Base-by-base conservation (phyloP, 2,329 filamentous ascomycete species). In the Fusarium sambucinum region DNA sequence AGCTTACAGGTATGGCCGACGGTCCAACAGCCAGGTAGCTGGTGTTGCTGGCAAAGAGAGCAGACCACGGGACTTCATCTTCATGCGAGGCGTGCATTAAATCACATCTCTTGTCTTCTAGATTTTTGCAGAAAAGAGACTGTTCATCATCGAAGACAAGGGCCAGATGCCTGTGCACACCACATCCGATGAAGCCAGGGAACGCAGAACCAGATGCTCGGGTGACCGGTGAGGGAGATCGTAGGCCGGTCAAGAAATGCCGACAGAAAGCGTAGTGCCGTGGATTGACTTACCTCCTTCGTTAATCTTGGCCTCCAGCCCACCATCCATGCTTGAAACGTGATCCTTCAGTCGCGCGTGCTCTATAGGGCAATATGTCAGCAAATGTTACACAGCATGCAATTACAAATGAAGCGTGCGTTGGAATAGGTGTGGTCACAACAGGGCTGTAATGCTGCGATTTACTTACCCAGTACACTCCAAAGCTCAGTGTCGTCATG, bases 401-500 rank as follows among this genome's bases (percentile, higher is more conserved):
- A 59, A 61, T 58, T 56, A 63, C 59, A 71, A 61, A 59, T 61
- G 44, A 55, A 41, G 37, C 42, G 37, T 50, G 33, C 57, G 37
- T 50, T 45, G 40, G 42, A 52, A 40, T 44, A 23, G 46, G 35
- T 47, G 35, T 54, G 50, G 57, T 46, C 48, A 48, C 35, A 50
- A 30, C 45, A 65, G 60, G 61, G 50, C 60, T 68, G 67, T 53
- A 68, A 61, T 54, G n/a, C 29, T 55, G 51, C 46, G 38, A 35
- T 64, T 59, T 56, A 64, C 91, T 80, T 86, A 95, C 92, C 92
- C 66, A 97, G 85, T 63, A 96, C 94, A 77, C 92, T 97, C 96
- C 96, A 99, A 33, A 99, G 85, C 77, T 98, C 96, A 7, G 94
- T 97, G 79, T 99, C 96, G 79, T 97, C 95, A 76, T 97, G 94